phyloP scores from a whole-genome alignment of 2,329 filamentous ascomycete genomes.

The Cladosporium cucumerinum region DNA sequence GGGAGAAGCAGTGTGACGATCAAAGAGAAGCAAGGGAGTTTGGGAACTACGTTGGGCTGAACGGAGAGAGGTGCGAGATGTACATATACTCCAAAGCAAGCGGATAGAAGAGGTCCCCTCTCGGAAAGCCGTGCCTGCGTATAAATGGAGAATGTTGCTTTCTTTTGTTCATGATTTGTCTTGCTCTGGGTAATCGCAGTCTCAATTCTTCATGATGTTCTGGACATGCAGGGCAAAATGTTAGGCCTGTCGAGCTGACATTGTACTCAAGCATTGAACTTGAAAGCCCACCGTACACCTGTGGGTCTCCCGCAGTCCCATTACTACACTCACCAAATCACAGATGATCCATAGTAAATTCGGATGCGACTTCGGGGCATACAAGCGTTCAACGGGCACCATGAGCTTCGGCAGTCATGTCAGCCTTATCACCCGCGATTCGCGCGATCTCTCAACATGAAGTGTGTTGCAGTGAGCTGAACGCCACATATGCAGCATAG shows the following conservation, averaged over 20 bases:
- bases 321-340: too few relatives aligned
- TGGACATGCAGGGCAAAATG: background rate
- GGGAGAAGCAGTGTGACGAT: background rate
- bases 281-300: too few relatives aligned
- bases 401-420: too few relatives aligned
- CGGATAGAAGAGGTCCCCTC: background rate
- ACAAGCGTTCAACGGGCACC: too few relatives aligned
- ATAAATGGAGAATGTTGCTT: conserved; percentile 14
- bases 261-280: too few relatives aligned
- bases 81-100: conserved; percentile 17
- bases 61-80: background rate
- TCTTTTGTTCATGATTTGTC: conserved; percentile 17
- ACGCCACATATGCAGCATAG: background rate
- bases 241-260: too few relatives aligned
- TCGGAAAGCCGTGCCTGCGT: background rate
- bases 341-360: too few relatives aligned
- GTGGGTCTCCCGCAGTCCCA: too few relatives aligned
- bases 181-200: background rate
- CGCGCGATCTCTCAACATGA: background rate
- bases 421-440: too few relatives aligned
- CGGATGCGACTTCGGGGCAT: too few relatives aligned
- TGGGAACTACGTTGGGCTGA: background rate
- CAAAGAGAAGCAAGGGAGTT: background rate
- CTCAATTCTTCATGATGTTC: background rate
- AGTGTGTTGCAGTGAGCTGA: background rate